Conservation (phyloP, 129 eudicot genomes). For the Logfia minima region DNA sequence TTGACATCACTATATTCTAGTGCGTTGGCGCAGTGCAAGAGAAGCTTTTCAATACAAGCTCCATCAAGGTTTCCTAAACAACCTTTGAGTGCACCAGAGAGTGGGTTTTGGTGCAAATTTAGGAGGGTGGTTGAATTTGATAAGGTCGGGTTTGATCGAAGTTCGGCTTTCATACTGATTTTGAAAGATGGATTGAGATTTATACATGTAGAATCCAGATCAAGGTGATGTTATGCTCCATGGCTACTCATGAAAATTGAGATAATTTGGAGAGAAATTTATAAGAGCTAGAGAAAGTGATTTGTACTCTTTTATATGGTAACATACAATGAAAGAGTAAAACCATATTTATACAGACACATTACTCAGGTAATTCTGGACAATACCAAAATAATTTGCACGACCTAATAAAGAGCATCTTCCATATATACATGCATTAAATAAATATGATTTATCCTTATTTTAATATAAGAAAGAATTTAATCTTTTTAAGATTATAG, state of each 20-base stretch:
- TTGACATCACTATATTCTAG: conserved; percentile 67
- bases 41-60: conserved; percentile 79
- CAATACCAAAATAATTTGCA: neutral
- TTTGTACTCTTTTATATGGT: neutral
- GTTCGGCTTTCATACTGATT: conserved; percentile 59
- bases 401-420: neutral
- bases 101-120: conserved; percentile 39
- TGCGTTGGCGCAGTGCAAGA: conserved; percentile 75
- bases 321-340: neutral
- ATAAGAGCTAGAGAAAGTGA: conserved; percentile 5
- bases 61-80: conserved; percentile 74
- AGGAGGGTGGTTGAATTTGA: conserved; percentile 36
- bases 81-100: conserved; percentile 53
- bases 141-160: conserved; percentile 43
- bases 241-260: neutral
- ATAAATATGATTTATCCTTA: neutral
- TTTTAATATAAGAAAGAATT: neutral
- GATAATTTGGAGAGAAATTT: neutral
- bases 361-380: neutral
- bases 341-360: conserved; percentile 27
- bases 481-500: no score
- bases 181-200: conserved; percentile 16
- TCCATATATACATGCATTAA: neutral
- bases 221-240: conserved; percentile 16
- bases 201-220: conserved; percentile 22